Percentiles rank a stretch among this genome's conserved stretches.
Evolutionary conservation across 768 basidiomycete genomes (phyloP).

Genomic region (Pluteus cervinus): DNA sequence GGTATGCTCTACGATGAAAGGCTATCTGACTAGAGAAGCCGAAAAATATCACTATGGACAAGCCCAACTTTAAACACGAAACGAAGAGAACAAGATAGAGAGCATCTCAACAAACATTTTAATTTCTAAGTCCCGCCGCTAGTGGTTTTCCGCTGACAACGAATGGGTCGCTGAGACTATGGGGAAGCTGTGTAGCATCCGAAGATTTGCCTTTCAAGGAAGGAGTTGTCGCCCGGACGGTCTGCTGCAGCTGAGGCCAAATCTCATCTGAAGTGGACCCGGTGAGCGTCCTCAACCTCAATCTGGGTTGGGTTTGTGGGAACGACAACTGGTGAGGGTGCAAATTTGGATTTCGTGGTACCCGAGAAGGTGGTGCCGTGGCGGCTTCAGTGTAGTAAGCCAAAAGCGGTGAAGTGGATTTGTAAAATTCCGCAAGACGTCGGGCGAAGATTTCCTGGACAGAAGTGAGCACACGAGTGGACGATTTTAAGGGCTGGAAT

Average conservation of each 20-base stretch:
- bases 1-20: slow-evolving; percentile 52
- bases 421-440: slow-evolving; percentile 72
- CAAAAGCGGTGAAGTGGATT: slow-evolving; percentile 76
- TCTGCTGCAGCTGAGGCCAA: slow-evolving; percentile 74
- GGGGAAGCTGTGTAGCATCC: too few species aligned
- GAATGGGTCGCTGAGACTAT: slow-evolving; percentile 51
- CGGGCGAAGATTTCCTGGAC: slow-evolving; percentile 71
- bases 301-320: slow-evolving; percentile 33
- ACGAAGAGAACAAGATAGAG: slow-evolving; percentile 4
- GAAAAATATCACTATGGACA: background rate
- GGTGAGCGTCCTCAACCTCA: slow-evolving; percentile 53
- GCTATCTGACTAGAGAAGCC: background rate
- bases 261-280: slow-evolving; percentile 85
- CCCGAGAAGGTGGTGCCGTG: slow-evolving; percentile 16
- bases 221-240: slow-evolving; percentile 55
- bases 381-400: slow-evolving; percentile 50
- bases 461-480: slow-evolving; percentile 8
- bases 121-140: slow-evolving; percentile 10
- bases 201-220: too few species aligned
- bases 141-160: slow-evolving; percentile 23
- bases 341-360: slow-evolving; percentile 26
- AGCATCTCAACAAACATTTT: slow-evolving; percentile 2
- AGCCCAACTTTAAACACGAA: slow-evolving; percentile 4
- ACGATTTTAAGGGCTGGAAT: slow-evolving; percentile 1
- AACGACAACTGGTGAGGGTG: slow-evolving; percentile 50